Evolutionary conservation across 75 land plant genomes (phyloP).

Genomic region (Cunninghamia lanceolata): DNA sequence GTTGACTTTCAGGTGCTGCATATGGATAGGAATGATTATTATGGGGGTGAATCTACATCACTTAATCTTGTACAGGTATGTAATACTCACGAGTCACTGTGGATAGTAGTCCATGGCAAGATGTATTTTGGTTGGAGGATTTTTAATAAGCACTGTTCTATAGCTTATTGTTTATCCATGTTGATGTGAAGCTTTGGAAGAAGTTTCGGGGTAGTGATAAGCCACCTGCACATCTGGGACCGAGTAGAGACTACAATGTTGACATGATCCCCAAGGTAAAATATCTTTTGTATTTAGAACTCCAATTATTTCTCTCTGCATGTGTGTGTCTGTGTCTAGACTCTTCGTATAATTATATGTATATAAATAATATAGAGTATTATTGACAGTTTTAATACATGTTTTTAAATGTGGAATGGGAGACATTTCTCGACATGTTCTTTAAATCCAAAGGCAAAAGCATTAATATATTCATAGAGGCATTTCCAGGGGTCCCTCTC

Average conservation of each 20-base stretch:
- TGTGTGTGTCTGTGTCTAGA: neutral
- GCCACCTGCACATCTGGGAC: conserved; percentile 74
- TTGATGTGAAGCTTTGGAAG: conserved; percentile 60
- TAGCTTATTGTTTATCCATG: neutral
- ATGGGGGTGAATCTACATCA: conserved; percentile 67
- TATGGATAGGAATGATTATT: conserved; percentile 72
- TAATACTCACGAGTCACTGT: neutral
- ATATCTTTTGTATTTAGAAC: neutral
- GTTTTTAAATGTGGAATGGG: neutral
- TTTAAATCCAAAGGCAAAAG: neutral
- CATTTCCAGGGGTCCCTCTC: neutral
- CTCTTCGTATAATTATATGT: neutral
- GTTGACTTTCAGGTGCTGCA: conserved; percentile 43
- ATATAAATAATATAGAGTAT: neutral
- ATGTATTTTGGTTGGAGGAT: neutral
- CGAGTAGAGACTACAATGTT: conserved; percentile 92
- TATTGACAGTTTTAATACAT: neutral
- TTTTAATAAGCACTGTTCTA: neutral
- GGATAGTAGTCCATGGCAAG: neutral
- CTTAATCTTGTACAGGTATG: conserved; percentile 53
- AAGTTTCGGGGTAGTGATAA: conserved; percentile 62
- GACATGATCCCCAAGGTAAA: conserved; percentile 92
- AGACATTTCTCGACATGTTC: neutral
- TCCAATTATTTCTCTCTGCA: neutral
- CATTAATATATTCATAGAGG: neutral